Conservation (phyloP, 345 rosid genomes). For the Syzygium aqueum region DNA sequence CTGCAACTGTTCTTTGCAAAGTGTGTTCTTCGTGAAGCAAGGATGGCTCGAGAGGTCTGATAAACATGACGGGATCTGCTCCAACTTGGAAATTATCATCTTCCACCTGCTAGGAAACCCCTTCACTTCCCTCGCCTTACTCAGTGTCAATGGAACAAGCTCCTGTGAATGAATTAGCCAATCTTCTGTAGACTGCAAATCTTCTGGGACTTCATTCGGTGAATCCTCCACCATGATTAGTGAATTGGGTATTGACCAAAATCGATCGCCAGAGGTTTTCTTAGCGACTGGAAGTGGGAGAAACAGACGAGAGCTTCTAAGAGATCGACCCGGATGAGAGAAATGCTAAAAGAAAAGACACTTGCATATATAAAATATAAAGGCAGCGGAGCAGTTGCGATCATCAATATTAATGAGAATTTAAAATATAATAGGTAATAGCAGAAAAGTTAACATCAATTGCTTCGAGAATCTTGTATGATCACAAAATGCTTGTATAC, state of each 20-base stretch:
- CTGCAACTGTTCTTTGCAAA: conserved; percentile 85
- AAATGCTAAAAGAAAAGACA: background rate
- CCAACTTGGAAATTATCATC: conserved; percentile 67
- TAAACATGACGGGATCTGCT: conserved; percentile 67
- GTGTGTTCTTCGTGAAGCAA: conserved; percentile 72
- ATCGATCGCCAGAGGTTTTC: conserved; percentile 4
- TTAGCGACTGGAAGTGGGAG: conserved; percentile 6
- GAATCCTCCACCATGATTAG: conserved; percentile 45
- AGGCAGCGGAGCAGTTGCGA: conserved; percentile 67
- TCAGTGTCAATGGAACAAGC: conserved; percentile 57
- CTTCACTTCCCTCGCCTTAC: conserved; percentile 50
- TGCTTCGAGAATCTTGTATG: conserved; percentile 47
- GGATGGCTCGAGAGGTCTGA: conserved; percentile 93
- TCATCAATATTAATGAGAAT: conserved; percentile 13
- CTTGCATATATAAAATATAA: conserved; percentile 18
- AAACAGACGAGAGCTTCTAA: conserved; percentile 9
- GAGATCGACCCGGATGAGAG: conserved; percentile 17
- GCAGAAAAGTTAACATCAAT: conserved; percentile 26
- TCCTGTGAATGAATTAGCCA: conserved; percentile 63
- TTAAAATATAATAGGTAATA: conserved; percentile 15
- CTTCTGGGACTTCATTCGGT: conserved; percentile 12
- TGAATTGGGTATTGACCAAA: conserved; percentile 1
- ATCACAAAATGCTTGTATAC: conserved; percentile 35
- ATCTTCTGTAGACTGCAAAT: conserved; percentile 48
- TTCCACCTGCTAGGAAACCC: conserved; percentile 85